Evolutionary conservation across 2,329 filamentous ascomycete genomes (phyloP).

Genomic region (Diaporthe caulivora): DNA sequence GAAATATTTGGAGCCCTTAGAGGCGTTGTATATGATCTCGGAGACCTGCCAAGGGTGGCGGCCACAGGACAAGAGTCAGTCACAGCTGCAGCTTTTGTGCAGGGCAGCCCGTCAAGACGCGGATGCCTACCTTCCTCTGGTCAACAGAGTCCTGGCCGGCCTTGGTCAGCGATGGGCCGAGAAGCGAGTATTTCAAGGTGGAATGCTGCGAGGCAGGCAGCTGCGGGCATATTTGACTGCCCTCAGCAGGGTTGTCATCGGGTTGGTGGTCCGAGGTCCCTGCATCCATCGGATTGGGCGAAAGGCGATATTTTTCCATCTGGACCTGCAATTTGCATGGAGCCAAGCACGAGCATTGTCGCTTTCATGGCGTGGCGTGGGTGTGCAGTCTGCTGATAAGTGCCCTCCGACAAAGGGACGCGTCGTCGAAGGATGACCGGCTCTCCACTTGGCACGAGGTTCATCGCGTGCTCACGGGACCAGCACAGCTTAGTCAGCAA

Average conservation of each 20-base stretch:
- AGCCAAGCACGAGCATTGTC: neutral
- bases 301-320: neutral
- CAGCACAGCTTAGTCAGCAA: conserved; percentile 4
- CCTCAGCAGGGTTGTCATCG: neutral
- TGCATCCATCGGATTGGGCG: conserved; percentile 7
- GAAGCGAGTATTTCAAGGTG: conserved; percentile 88
- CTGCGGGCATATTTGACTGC: neutral
- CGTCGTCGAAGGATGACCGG: neutral
- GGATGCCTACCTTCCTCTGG: conserved; percentile 76
- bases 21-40: conserved; percentile 96
- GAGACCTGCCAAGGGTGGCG: conserved; percentile 71
- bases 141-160: conserved; percentile 95
- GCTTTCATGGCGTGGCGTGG: conserved; percentile 16
- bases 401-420: neutral
- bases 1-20: conserved; percentile 97
- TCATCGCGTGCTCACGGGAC: conserved; percentile 29
- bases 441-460: conserved; percentile 1
- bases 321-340: neutral
- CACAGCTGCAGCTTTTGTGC: neutral
- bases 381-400: neutral
- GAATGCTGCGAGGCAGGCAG: conserved; percentile 48
- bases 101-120: neutral
- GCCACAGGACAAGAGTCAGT: neutral
- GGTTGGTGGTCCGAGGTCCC: neutral
- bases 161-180: conserved; percentile 93